Conservation (phyloP, 169 alveolate species). For the Cystoisospora suis region DNA sequence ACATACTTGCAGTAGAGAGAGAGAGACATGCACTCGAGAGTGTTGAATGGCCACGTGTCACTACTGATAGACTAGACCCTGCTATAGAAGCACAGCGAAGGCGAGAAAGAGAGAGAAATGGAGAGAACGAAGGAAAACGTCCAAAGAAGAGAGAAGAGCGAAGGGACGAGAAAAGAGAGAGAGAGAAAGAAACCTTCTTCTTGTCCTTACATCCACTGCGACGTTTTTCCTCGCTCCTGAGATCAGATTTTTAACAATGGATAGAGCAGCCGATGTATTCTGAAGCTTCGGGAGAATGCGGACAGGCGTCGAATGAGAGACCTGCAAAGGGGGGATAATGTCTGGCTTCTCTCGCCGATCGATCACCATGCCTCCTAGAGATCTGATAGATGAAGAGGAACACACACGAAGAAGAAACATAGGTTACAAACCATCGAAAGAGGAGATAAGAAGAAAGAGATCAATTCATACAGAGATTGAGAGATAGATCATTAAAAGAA, state of each 20-base stretch:
- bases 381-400: background rate
- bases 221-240: background rate
- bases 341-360: conserved; percentile 22
- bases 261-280: background rate
- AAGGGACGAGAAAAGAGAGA: too few relatives aligned
- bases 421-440: too few relatives aligned
- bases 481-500: too few relatives aligned
- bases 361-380: conserved; percentile 12
- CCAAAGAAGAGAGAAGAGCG: background rate
- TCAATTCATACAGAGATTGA: too few relatives aligned
- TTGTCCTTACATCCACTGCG: background rate
- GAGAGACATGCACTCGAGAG: too few relatives aligned
- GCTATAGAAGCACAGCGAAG: too few relatives aligned
- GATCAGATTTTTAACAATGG: background rate
- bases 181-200: background rate
- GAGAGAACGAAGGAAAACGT: background rate
- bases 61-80: too few relatives aligned
- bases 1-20: too few relatives aligned
- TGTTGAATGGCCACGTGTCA: too few relatives aligned
- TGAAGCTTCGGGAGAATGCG: conserved; percentile 23
- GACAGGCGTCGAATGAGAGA: background rate
- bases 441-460: too few relatives aligned
- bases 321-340: background rate
- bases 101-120: too few relatives aligned
- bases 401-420: background rate